These are phyloP conservation scores for Byssochlamys sp. DNA, from an alignment of 2,329 filamentous ascomycete species.

Conservation along the genomic window DNA sequence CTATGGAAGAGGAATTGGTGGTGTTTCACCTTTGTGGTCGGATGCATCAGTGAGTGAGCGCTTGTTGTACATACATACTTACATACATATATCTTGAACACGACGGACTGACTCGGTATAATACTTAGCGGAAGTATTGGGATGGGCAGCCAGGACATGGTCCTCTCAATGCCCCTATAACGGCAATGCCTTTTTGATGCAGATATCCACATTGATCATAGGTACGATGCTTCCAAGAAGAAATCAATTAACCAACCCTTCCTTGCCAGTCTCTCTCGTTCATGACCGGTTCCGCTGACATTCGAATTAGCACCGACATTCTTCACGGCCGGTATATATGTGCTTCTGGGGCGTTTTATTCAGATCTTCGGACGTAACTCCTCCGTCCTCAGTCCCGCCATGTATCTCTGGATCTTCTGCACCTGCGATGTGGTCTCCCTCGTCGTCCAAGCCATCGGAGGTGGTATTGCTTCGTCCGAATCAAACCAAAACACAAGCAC, in stretches of 20 bases:
- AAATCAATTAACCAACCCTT: background rate
- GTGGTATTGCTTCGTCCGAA: conserved; percentile 39
- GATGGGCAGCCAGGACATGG: conserved; percentile 43
- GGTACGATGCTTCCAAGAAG: conserved; percentile 12
- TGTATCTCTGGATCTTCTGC: conserved; percentile 44
- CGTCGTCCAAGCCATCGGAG: conserved; percentile 47
- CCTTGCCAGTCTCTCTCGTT: background rate
- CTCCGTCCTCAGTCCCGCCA: conserved; percentile 33
- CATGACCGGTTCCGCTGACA: background rate
- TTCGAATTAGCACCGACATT: conserved; percentile 35
- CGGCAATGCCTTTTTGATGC: conserved; percentile 40
- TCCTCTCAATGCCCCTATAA: conserved; percentile 43
- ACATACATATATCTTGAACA: background rate
- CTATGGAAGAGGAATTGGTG: conserved; percentile 32
- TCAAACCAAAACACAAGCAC: conserved; percentile 39
- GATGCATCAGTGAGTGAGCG: conserved; percentile 23
- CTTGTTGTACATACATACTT: too few relatives aligned
- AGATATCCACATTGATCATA: conserved; percentile 37
- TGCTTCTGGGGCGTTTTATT: conserved; percentile 42
- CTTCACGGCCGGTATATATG: conserved; percentile 44
- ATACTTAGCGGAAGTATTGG: conserved; percentile 32
- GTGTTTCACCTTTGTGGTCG: conserved; percentile 27
- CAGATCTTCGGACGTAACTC: conserved; percentile 34
- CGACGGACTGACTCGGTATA: background rate
- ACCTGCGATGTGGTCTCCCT: conserved; percentile 47